phyloP scores from a whole-genome alignment of 2,329 filamentous ascomycete species.

The Reticulascus tulasneorum region DNA sequence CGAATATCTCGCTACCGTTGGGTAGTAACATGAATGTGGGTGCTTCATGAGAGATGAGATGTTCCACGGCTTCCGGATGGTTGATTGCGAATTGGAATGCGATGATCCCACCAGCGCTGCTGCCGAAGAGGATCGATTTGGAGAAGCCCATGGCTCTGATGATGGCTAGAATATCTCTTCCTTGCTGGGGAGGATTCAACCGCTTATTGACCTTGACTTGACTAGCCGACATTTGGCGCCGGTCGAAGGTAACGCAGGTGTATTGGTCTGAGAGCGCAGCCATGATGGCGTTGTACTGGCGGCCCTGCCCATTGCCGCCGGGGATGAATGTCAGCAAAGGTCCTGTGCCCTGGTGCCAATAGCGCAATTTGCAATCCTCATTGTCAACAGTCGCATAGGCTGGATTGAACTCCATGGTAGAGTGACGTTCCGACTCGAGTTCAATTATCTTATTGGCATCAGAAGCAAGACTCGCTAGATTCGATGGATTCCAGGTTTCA shows the following conservation, averaged over 20 bases:
- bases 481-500: no score
- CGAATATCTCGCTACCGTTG: constrained; percentile 18
- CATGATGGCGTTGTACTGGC: constrained; percentile 25
- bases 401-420: constrained; percentile 16
- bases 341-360: constrained; percentile 24
- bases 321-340: constrained; percentile 27
- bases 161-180: constrained; percentile 24
- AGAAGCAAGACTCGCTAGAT: no score
- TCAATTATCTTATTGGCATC: no score
- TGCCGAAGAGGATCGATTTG: constrained; percentile 23
- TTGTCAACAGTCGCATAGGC: constrained; percentile 19
- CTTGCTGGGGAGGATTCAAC: constrained; percentile 24
- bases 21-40: constrained; percentile 20
- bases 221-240: constrained; percentile 28
- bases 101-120: constrained; percentile 25
- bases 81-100: constrained; percentile 25
- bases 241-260: constrained; percentile 27
- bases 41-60: constrained; percentile 27
- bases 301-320: constrained; percentile 28
- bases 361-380: constrained; percentile 27
- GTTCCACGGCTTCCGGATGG: constrained; percentile 23
- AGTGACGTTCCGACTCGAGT: no score
- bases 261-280: constrained; percentile 19
- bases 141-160: constrained; percentile 22
- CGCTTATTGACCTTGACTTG: constrained; percentile 17